phyloP scores from a whole-genome alignment of 192 early-diverging fungal genomes.

The Gonapodya sp. region DNA sequence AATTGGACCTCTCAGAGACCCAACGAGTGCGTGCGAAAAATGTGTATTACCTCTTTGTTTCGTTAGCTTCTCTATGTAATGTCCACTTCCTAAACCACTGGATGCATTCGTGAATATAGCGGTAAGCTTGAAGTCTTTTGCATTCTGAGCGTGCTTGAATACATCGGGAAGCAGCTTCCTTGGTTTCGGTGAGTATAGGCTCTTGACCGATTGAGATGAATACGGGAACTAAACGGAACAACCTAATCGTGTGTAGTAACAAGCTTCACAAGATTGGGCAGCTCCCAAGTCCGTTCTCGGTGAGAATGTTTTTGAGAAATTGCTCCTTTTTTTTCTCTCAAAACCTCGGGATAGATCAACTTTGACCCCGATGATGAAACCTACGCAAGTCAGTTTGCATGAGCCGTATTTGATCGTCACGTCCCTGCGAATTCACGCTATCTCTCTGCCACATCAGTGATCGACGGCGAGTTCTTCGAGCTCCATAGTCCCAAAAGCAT shows the following conservation, averaged over 20 bases:
- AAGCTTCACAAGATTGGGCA: neutral
- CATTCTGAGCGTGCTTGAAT: neutral
- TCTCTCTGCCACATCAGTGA: no score
- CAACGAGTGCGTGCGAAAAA: neutral
- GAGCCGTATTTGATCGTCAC: no score
- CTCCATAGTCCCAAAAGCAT: conserved; percentile 47
- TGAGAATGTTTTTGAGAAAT: neutral
- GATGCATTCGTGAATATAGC: no score
- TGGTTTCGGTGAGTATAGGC: no score
- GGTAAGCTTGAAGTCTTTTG: neutral
- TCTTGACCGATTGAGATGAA: no score
- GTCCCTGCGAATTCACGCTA: no score
- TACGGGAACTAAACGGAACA: no score
- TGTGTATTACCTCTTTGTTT: no score
- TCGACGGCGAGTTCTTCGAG: conserved; percentile 71
- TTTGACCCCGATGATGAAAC: neutral
- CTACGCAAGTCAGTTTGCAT: neutral
- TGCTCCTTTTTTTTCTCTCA: neutral
- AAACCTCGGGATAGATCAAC: neutral
- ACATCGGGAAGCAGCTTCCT: neutral
- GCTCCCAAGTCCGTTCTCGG: neutral
- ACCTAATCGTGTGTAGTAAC: no score
- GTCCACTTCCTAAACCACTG: no score
- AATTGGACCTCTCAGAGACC: neutral
- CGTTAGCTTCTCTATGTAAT: no score